Base-by-base conservation (phyloP, 371 early-diverging fungal species). In the Mortierella sp. region DNA sequence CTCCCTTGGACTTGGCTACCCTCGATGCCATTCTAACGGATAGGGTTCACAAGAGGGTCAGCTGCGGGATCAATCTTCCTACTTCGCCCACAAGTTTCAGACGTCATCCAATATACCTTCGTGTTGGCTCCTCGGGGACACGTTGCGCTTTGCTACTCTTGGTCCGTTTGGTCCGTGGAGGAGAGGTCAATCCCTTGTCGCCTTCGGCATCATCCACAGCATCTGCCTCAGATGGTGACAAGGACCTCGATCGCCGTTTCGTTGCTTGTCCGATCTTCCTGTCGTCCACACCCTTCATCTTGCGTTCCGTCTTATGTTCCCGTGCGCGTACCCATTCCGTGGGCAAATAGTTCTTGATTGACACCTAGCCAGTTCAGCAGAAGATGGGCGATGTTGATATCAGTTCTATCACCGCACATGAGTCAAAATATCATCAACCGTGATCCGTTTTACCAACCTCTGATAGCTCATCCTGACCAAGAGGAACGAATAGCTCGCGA, bases 401-500 rank as follows among this genome's bases (percentile, higher is more conserved):
- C n/a, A n/a, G n/a, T n/a, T n/a, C n/a, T n/a, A n/a, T n/a, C n/a
- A n/a, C n/a, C n/a, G n/a, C n/a, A n/a, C n/a, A n/a, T n/a, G n/a
- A n/a, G n/a, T n/a, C n/a, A n/a, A n/a, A 22, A 31, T 46, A 31
- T 29, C 29, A 29, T 17, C 1, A 43, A 28, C 46, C 22, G 24
- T 19, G 46, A 8, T 16, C 21, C 6, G 37, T 40, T 25, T 6
- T 16, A 12, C 24, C 24, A 57, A 76, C 66, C 5, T 46, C 57
- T 27, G 71, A 39, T 2, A 54, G 22, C 0, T 77, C 64, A 24
- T 17, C 47, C 16, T 60, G 55, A 22, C 58, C 59, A 24, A 82
- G 52, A 7, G 63, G 76, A 19, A 49, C 21, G 39, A 69, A 94
- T 0, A 95, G 67, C 47, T 88, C 88, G 13, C 85, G 78, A 13